phyloP scores from a whole-genome alignment of 805 yeast species.

The Ascoidea asiatica region DNA sequence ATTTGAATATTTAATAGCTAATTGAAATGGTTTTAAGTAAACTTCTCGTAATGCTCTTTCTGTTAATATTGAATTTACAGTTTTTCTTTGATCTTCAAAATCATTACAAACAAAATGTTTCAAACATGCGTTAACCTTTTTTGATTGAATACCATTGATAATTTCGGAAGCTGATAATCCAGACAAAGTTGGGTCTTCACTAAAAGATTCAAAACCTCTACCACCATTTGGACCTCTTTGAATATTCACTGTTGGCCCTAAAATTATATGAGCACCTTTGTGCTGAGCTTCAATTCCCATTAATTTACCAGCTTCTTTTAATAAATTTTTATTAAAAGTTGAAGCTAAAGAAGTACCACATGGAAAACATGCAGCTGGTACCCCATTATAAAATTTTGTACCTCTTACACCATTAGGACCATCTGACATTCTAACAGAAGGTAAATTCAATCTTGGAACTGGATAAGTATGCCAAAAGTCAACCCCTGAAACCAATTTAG shows the following conservation, averaged over 20 bases:
- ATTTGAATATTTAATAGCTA: constrained; percentile 36
- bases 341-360: constrained; percentile 49
- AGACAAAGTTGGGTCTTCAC: constrained; percentile 44
- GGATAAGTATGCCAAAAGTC: too few relatives aligned
- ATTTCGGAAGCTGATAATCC: constrained; percentile 34
- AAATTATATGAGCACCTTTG: constrained; percentile 36
- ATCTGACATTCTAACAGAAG: constrained; percentile 34
- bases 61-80: constrained; percentile 34
- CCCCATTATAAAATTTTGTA: constrained; percentile 35
- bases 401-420: constrained; percentile 60
- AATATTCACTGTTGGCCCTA: constrained; percentile 37
- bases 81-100: constrained; percentile 39
- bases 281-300: constrained; percentile 42
- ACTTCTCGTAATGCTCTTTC: constrained; percentile 55
- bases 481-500: too few relatives aligned
- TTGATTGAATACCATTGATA: constrained; percentile 39
- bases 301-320: constrained; percentile 33
- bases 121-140: constrained; percentile 38
- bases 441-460: constrained; percentile 28
- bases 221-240: constrained; percentile 49
- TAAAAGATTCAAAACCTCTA: constrained; percentile 46
- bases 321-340: constrained; percentile 37
- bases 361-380: constrained; percentile 46
- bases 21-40: constrained; percentile 48
- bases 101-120: constrained; percentile 57